Evolutionary conservation across 345 rosid genomes (phyloP).

Genomic region (Geranium rotundifolium): DNA sequence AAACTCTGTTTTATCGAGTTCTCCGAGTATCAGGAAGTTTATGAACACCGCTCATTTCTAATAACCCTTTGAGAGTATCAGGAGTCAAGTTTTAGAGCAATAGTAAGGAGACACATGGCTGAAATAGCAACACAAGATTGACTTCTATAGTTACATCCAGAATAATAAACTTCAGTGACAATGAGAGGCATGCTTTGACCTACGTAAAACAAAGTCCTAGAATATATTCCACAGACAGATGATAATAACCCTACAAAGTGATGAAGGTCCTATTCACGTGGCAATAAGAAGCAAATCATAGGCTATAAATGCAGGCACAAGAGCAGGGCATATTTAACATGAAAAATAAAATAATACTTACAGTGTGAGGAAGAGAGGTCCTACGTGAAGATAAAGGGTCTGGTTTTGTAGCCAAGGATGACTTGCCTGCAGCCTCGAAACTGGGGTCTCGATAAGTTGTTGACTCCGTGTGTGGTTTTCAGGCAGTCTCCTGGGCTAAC

Average conservation of each 20-base stretch:
- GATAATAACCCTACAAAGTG: neutral
- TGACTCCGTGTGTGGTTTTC: constrained; percentile 7
- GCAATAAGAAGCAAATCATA: neutral
- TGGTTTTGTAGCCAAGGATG: constrained; percentile 45
- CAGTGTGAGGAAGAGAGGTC: constrained; percentile 13
- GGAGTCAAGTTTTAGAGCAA: too few species aligned
- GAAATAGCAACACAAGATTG: too few species aligned
- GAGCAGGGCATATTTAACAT: neutral
- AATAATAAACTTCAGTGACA: neutral
- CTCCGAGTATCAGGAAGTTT: too few species aligned
- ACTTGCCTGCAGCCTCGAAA: constrained; percentile 32
- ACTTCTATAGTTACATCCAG: neutral
- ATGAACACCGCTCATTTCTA: too few species aligned
- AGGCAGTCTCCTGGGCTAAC: constrained; percentile 36
- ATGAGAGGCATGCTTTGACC: neutral
- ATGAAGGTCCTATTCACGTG: neutral
- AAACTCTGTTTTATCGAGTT: too few species aligned
- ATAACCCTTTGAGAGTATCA: too few species aligned
- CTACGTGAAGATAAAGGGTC: constrained; percentile 32
- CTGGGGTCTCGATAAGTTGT: neutral
- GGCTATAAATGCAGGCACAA: neutral
- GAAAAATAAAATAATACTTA: neutral
- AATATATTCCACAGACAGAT: neutral
- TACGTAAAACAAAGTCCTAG: neutral
- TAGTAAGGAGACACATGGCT: too few species aligned